Evolutionary conservation across 2,329 filamentous ascomycete species (phyloP).

Genomic region (Lithohypha guttulata): DNA sequence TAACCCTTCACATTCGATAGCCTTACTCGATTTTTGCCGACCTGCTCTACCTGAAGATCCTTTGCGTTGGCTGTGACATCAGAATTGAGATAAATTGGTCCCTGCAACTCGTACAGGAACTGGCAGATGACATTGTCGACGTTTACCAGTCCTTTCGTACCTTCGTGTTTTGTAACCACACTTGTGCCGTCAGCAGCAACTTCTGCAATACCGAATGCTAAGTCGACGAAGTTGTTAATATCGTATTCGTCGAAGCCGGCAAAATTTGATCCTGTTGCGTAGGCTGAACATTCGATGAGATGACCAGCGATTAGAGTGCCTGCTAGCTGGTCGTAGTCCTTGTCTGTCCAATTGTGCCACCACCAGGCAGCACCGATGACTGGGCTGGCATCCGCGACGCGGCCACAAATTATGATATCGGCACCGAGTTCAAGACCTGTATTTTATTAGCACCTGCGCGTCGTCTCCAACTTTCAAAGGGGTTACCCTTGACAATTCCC

Average conservation of each 20-base stretch:
- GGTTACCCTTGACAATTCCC: conserved; percentile 35
- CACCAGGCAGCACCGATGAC: conserved; percentile 47
- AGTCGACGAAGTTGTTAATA: conserved; percentile 33
- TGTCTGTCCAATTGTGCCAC: conserved; percentile 44
- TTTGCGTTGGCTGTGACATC: conserved; percentile 23
- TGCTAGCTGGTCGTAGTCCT: conserved; percentile 40
- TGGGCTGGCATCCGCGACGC: conserved; percentile 41
- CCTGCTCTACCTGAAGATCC: conserved; percentile 29
- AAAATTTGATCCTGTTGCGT: conserved; percentile 47
- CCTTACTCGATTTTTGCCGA: conserved; percentile 24
- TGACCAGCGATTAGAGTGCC: conserved; percentile 41
- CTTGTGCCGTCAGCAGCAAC: conserved; percentile 36
- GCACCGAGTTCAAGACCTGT: conserved; percentile 32
- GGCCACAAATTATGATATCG: conserved; percentile 41
- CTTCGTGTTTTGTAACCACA: conserved; percentile 40
- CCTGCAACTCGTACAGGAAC: conserved; percentile 41
- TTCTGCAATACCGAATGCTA: conserved; percentile 42
- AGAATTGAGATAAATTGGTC: conserved; percentile 15
- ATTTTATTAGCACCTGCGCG: too few relatives aligned
- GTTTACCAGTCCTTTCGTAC: conserved; percentile 35
- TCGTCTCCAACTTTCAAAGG: background rate
- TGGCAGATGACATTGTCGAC: conserved; percentile 36
- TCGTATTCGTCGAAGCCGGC: conserved; percentile 37
- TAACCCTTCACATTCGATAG: conserved; percentile 34
- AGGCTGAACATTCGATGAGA: conserved; percentile 45